Evolutionary conservation across 2,329 filamentous ascomycete genomes (phyloP), one percentile per base, ranked within the genome.

Genomic region (Pseudocercospora vitis): DNA sequence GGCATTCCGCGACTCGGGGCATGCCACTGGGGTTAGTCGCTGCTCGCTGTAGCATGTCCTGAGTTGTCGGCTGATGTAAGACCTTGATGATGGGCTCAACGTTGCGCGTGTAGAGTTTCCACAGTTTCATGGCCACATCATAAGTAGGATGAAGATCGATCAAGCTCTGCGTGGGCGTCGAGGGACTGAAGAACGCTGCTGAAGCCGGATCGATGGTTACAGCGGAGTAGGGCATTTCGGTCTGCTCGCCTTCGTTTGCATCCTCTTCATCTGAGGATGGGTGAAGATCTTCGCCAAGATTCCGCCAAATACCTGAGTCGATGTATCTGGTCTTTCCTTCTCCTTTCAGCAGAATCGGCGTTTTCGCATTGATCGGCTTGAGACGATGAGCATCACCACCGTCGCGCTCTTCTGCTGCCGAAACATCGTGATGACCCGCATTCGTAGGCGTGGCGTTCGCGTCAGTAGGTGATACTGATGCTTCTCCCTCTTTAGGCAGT

Each of bases 1-100:
- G 67, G 4, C 78, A 76, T 64, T 86, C 83, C 32, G 76, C 77
- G 33, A 81, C 76, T 5, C 83, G 77, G 8, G 83, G 77, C 16
- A 81, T 77, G 29, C 87, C 77, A 3, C 81, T 72, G 21, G 78
- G 78, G 29, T 68, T 61, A 3, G 62, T 51, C 5, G 65, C 61
- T 16, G 57, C 57, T 31, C 58, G 58, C 50, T 81, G 81, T 67
- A 84, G 79, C 4, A 84, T 82, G 7, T 78, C 29, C 68, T 69
- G 12, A 81, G 66, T 21, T 1, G 66, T 65, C 0, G 86, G 87
- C 0, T 85, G 73, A 67, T 91, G 87, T 7, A 89, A 64, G n/a
- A 89, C 74, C 67, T 88, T 89, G 59, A 86, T 74, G 8, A 89
- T 70, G 0, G 86, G 84, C 58, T 90, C 85, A 3, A 90, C 85